These are phyloP conservation scores for Citrullus colocynthis DNA, from an alignment of 306 rosid genomes.

Conservation along the genomic window DNA sequence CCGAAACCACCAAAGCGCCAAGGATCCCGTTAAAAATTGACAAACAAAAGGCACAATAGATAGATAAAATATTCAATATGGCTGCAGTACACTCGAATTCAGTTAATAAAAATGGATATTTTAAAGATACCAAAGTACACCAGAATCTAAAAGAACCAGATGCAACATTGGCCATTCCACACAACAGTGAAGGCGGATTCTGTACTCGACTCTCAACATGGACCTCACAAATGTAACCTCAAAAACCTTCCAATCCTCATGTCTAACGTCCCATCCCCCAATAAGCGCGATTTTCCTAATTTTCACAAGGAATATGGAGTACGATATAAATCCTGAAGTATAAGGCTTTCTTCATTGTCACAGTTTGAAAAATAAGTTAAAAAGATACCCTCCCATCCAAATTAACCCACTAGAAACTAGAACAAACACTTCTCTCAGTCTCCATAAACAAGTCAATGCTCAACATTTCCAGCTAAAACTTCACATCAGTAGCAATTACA, in stretches of 20 bases:
- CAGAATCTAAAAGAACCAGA: background rate
- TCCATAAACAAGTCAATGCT: background rate
- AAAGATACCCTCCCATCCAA: background rate
- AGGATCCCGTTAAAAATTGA: background rate
- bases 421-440: background rate
- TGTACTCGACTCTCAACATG: background rate
- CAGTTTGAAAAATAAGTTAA: background rate
- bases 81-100: background rate
- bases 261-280: background rate
- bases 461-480: background rate
- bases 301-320: background rate
- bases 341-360: background rate
- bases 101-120: background rate
- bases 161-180: background rate
- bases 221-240: background rate
- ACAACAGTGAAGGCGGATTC: background rate
- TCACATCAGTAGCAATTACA: background rate
- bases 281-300: background rate
- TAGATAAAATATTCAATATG: background rate
- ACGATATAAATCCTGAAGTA: background rate
- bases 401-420: background rate
- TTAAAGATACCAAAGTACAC: background rate
- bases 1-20: background rate
- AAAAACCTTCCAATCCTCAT: background rate
- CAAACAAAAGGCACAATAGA: background rate